Base-by-base conservation (phyloP, 805 yeast species). In the Suhomyces faveliae region DNA sequence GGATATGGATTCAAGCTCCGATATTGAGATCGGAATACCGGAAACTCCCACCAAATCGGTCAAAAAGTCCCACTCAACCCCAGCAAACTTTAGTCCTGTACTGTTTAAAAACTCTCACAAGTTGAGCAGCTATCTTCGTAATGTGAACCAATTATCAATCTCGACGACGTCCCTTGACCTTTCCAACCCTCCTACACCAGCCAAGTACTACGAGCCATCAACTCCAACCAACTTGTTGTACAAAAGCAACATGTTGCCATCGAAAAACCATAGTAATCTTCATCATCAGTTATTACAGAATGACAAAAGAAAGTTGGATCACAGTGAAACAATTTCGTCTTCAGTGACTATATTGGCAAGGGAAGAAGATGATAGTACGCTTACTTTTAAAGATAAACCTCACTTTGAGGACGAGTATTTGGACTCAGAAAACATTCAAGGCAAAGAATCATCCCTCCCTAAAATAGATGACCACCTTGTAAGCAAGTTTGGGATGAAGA, bases 401-500 rank as follows among this genome's bases (percentile, higher is more conserved):
- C 19, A 15, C 4, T 33, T 33, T 33, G 37, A 33, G 21, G 19
- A 17, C 6, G n/a, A 17, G 21, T 10, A 33, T 9, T 33, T 3
- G 38, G 40, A 13, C 20, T 22, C 27, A 15, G 21, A 19, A 24
- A 21, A 21, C 41, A 40, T 3, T 22, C 37, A 42, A 42, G 13
- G 21, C 9, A 17, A 33, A 33, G 37, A 33, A 9, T 13, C 25
- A 7, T n/a, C 23, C 13, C 46, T 19, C 35, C 39, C 30, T 41
- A 45, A 46, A 15, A 59, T 62, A n/a, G 81, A 77, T 55, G 74
- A 74, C 24, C 76, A 71, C 47, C 68, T 83, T 48, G 61, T 67
- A 22, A 65, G 71, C 29, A 71, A 74, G 55, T 83, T 82, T 64
- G 85, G 84, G 1, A 54, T 57, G 51, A 59, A 62, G 19, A 83